Base-by-base conservation (phyloP, 2,329 filamentous ascomycete species). In the Chaetomiaceae sp. region DNA sequence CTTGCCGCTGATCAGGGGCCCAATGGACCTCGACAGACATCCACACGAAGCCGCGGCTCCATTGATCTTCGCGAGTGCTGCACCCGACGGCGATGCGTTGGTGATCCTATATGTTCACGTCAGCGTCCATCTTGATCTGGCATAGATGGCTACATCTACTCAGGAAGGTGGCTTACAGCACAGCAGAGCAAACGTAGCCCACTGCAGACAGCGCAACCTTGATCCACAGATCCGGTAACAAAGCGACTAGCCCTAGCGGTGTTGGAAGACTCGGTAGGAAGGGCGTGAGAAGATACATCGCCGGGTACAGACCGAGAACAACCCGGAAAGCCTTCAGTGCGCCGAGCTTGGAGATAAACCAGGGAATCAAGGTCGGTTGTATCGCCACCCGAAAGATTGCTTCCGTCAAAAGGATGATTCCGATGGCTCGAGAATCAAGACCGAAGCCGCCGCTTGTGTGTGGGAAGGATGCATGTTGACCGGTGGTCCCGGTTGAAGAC, bases 31-130 rank as follows among this genome's bases (percentile, higher is more conserved):
- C 18, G 48, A 43, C 20, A 50, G 48, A 10, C 44, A 47, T 1
- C 38, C 29, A 8, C 48, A 45, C 2, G 49, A 44, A 5, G 49
- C 49, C 2, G 49, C 49, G n/a, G 49, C 49, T 29, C 45, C 45
- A 19, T 51, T 51, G 41, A 51, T 44, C 7, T 30, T 38, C 11
- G 49, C 41, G 11, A 51, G 49, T 6, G 34, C 34, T 6, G 39
- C 10, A 9, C 33, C 42, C 10, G 49, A 45, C 7, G 49, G 48
- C 4, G 45, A 47, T 3, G 41, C 36, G 22, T 48, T 48, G 6
- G 45, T 50, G 11, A 50, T 44, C 14, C 48, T 50, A 19, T 22
- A 20, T 6, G 36, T 8, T 26, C 20, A 27, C 4, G 20, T 18
- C 11, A 43, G 33, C 4, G 19, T n/a, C 22, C 9, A 9, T 9